Conservation (phyloP, 192 early-diverging fungal species). For the Backusella macrospora region DNA sequence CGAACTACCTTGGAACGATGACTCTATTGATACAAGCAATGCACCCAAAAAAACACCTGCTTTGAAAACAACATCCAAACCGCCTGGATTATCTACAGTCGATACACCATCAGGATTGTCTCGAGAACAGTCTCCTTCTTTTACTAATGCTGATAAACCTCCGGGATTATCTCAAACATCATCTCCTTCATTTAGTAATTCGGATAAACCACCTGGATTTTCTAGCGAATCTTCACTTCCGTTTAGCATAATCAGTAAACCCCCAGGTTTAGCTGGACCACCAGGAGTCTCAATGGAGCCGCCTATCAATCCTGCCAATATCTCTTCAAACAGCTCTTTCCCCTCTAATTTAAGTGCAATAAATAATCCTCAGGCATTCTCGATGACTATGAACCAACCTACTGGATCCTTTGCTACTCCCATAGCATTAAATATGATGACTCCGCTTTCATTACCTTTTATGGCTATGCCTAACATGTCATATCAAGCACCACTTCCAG, state of each 20-base stretch:
- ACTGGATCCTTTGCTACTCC: too few relatives aligned
- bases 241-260: background rate
- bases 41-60: background rate
- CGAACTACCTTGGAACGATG: background rate
- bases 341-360: background rate
- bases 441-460: background rate
- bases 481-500: background rate
- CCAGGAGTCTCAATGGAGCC: background rate
- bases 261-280: background rate
- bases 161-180: background rate
- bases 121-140: background rate
- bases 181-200: background rate
- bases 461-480: background rate
- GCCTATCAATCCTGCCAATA: background rate
- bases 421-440: constrained; percentile 1
- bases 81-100: background rate
- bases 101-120: background rate
- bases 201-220: background rate
- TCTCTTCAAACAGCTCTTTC: background rate
- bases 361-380: background rate
- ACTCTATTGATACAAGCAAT: background rate
- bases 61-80: background rate
- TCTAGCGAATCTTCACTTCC: background rate
- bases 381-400: background rate
- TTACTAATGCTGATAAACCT: background rate